Conservation (phyloP, 306 rosid genomes). For the Gillenia trifoliata region DNA sequence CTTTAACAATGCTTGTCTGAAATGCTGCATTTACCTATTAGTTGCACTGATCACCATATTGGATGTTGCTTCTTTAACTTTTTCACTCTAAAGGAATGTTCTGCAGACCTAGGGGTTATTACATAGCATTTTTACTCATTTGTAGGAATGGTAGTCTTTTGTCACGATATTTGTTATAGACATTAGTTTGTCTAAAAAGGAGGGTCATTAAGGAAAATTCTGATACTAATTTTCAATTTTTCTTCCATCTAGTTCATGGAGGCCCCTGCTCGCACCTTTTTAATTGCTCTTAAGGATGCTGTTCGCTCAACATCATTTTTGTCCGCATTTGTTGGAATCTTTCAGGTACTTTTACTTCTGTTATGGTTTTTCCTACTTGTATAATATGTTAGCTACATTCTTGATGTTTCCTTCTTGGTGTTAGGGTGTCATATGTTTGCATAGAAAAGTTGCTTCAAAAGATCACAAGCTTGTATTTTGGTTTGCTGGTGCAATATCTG, state of each 20-base stretch:
- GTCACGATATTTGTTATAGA: background rate
- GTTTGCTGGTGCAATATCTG: constrained; percentile 82
- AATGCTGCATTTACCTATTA: background rate
- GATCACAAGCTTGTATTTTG: constrained; percentile 94
- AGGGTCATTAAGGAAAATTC: background rate
- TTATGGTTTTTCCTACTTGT: background rate
- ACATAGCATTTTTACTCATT: background rate
- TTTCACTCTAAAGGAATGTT: no score
- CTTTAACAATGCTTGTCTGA: background rate
- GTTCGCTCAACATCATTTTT: constrained; percentile 86
- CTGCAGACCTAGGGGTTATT: no score
- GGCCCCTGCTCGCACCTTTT: constrained; percentile 75
- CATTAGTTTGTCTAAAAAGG: background rate
- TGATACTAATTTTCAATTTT: constrained; percentile 10
- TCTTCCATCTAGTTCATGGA: constrained; percentile 62
- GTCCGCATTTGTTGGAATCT: constrained; percentile 92
- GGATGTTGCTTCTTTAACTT: background rate
- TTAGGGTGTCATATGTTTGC: constrained; percentile 84
- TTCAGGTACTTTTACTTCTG: constrained; percentile 51
- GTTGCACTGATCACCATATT: background rate
- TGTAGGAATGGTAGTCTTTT: background rate
- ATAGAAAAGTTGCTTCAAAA: constrained; percentile 72
- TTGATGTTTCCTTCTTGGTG: constrained; percentile 29
- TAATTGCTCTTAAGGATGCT: constrained; percentile 67
- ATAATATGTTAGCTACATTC: constrained; percentile 21